Evolutionary conservation across 2,329 filamentous ascomycete genomes (phyloP), one percentile per base, ranked within the genome.

Genomic region (Fragosphaeria purpurea): DNA sequence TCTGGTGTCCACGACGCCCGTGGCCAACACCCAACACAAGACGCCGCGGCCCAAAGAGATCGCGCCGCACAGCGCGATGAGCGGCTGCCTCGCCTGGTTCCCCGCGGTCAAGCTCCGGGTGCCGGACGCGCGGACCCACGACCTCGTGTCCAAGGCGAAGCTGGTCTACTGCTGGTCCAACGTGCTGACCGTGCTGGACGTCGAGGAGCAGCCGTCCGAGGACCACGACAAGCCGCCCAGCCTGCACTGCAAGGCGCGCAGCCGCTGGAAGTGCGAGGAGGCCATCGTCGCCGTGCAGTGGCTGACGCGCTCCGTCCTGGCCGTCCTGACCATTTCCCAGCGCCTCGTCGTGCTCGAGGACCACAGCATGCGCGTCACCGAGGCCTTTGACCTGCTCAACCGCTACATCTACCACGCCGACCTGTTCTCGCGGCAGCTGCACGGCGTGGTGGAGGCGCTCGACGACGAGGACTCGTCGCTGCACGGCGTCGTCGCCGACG

Each of bases 91-190:
- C 46, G 89, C 93, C 37, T 98, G 93, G 93, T 98, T 98, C 63
- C 93, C 93, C 2, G 89, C 90, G 2, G 93, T 98, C 44, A 93
- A 87, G 62, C 72, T 98, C 42, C 97, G 97, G 65, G 79, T 80
- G 12, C 77, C 81, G 8, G 83, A 88, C 55, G 71, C 79, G 2
- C 74, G 78, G 44, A 80, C 79, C 0, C 82, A 80, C 5, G 85
- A 82, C 59, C 78, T 82, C 7, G 75, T 83, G 8, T 90, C 87
- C 13, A 85, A 83, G 61, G 86, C 85, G 39, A 97, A 98, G 65
- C 76, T 98, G 13, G 91, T 88, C 0, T 98, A 98, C 69, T 96
- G 90, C 66, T 98, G 93, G 93, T 97, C 93, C 2, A 97, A 97
- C 61, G 82, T 97, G n/a, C 70, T 98, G 57, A 97, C 90, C 0